Evolutionary conservation across 148 eudicot genomes (phyloP), one percentile per base, ranked within the genome.

Genomic region (Talinum fruticosum): DNA sequence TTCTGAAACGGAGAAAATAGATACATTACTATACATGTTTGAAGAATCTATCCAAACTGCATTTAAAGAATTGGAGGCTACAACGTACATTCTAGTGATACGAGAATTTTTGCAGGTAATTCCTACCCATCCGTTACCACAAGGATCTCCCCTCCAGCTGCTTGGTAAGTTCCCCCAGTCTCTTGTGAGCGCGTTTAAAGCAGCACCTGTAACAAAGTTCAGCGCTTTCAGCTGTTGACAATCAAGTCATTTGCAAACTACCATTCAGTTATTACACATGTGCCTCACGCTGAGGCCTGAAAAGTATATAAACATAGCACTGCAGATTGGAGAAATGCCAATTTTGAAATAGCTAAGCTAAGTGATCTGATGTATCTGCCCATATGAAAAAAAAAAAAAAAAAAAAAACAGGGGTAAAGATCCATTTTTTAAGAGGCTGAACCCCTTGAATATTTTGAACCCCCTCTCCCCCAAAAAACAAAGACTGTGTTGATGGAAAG

Each of bases 61-160:
- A 64, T 38, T 24, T 69, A 33, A 80, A 6, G 10, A 57, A 47
- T 32, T 37, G 34, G 21, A 71, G 36, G n/a, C 26, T 36, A 49
- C 23, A 59, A 81, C 90, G 79, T 85, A 94, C 98, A 94, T 70
- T 65, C 81, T 71, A 45, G 85, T 87, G 29, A 92, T 90, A 41
- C 88, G 92, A 76, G 92, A 81, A 66, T 74, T 73, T 7, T 30
- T 82, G 80, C 98, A 94, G 41, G 66, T 69, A 70, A 94, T 75
- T 81, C 98, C 98, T 26, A 80, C 98, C 98, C 98, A 94, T 44
- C 61, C 54, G 37, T 69, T 57, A 65, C 87, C 88, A 79, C 98
- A 94, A 79, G 98, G 98, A 85, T 94, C 96, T 68, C 87, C 87
- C n/a, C 49, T 78, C 98, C 98, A 94, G 80, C 75, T 90, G 8